Conservation (phyloP, 2,329 filamentous ascomycete genomes). For the Aspergillus nomiae region DNA sequence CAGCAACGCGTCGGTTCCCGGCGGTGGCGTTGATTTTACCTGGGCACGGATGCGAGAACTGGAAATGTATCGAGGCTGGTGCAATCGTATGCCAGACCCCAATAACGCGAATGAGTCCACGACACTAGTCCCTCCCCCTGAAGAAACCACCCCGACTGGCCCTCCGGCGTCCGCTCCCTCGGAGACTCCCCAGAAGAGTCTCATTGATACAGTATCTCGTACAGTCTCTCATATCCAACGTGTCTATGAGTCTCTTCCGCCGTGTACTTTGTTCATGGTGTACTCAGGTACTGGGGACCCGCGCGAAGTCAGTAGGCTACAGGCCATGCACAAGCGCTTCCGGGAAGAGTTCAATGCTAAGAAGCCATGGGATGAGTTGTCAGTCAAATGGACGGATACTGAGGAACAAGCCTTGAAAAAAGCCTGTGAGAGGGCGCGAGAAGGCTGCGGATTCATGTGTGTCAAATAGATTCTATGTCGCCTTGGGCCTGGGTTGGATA, state of each 20-base stretch:
- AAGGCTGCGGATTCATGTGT: constrained; percentile 61
- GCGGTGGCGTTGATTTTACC: constrained; percentile 61
- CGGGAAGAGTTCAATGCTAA: constrained; percentile 60
- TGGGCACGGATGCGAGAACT: constrained; percentile 66
- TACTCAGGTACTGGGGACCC: constrained; percentile 68
- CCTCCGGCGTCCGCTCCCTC: constrained; percentile 9
- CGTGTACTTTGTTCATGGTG: constrained; percentile 62
- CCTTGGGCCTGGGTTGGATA: not conserved
- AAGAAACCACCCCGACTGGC: constrained; percentile 23
- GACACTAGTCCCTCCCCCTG: constrained; percentile 26
- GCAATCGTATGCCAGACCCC: constrained; percentile 52
- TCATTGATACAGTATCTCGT: constrained; percentile 50
- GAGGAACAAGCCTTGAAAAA: constrained; percentile 62
- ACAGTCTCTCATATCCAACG: constrained; percentile 55
- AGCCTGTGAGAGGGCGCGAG: constrained; percentile 59
- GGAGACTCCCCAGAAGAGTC: constrained; percentile 23
- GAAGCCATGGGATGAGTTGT: constrained; percentile 64
- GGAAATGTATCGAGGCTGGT: constrained; percentile 63
- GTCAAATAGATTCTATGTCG: constrained; percentile 51
- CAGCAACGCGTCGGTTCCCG: constrained; percentile 46
- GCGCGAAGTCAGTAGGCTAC: constrained; percentile 57
- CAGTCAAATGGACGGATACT: constrained; percentile 65
- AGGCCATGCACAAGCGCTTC: constrained; percentile 58
- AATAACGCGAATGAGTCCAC: constrained; percentile 45
- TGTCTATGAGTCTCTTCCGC: constrained; percentile 59